Evolutionary conservation across 768 basidiomycete species (phyloP).

Genomic region (Phaffia tasmanica): DNA sequence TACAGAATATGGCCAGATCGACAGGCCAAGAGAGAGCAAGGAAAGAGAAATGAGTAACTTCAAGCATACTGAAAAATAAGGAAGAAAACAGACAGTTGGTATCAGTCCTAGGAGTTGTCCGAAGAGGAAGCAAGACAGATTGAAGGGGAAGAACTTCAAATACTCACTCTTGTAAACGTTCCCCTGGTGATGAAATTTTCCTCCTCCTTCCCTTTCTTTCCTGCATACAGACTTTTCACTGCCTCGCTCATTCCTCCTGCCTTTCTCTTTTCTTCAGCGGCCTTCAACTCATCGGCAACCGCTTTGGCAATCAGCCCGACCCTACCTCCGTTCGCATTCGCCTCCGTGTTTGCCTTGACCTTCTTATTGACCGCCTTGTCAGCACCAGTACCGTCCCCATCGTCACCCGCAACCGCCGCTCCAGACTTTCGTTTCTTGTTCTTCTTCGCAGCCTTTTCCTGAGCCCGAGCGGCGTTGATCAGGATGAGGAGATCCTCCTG

Average conservation of each 20-base stretch:
- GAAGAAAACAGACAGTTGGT: too few species aligned
- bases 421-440: slow-evolving; percentile 31
- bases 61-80: too few species aligned
- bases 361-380: slow-evolving; percentile 28
- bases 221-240: slow-evolving; percentile 65
- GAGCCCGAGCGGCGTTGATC: slow-evolving; percentile 38
- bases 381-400: slow-evolving; percentile 24
- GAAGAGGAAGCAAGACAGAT: too few species aligned
- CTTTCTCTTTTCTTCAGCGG: slow-evolving; percentile 72
- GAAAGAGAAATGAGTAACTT: too few species aligned
- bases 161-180: slow-evolving; percentile 77
- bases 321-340: neutral
- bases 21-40: too few species aligned
- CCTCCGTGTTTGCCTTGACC: slow-evolving; percentile 35
- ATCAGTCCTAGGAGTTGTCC: too few species aligned
- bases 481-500: slow-evolving; percentile 46
- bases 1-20: too few species aligned
- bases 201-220: slow-evolving; percentile 47
- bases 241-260: slow-evolving; percentile 69
- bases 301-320: slow-evolving; percentile 45
- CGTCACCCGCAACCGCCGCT: slow-evolving; percentile 30
- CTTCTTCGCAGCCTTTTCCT: slow-evolving; percentile 28
- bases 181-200: slow-evolving; percentile 87
- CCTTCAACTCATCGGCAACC: slow-evolving; percentile 59
- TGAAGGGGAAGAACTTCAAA: too few species aligned